Evolutionary conservation across 148 eudicot species (phyloP).

Genomic region (Bassia scoparia): DNA sequence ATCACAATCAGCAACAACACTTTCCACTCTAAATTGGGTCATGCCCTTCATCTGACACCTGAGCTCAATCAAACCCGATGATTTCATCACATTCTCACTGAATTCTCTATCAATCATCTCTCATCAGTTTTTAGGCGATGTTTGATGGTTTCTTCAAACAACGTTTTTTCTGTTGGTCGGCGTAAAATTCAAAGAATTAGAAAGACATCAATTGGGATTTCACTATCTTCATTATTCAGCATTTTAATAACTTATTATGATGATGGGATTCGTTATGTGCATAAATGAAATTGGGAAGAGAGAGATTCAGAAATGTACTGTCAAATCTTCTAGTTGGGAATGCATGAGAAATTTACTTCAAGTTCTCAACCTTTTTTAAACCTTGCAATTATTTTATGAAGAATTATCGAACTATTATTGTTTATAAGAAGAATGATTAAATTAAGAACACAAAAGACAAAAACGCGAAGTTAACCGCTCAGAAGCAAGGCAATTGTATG

Average conservation of each 20-base stretch:
- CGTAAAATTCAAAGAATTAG: constrained; percentile 46
- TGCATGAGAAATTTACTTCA: constrained; percentile 32
- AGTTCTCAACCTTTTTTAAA: constrained; percentile 77
- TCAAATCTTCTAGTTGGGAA: not conserved
- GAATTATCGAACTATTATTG: too few species aligned
- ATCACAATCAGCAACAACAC: constrained; percentile 35
- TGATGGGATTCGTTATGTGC: constrained; percentile 29
- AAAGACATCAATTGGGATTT: constrained; percentile 55
- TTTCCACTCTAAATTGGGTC: constrained; percentile 16
- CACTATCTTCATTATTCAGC: constrained; percentile 43
- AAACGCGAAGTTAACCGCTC: too few species aligned
- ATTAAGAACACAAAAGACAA: too few species aligned
- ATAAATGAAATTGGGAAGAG: constrained; percentile 12
- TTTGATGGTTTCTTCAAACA: not conserved
- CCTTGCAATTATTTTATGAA: constrained; percentile 33
- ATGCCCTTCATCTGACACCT: constrained; percentile 39
- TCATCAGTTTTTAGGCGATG: constrained; percentile 24
- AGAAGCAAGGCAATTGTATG: too few species aligned
- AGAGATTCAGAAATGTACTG: not conserved
- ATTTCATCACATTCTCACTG: constrained; percentile 37
- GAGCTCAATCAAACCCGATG: constrained; percentile 51
- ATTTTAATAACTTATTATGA: constrained; percentile 17
- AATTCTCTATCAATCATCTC: constrained; percentile 21
- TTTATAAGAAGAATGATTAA: too few species aligned
- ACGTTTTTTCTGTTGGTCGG: constrained; percentile 34